phyloP scores from a whole-genome alignment of 345 rosid genomes.

The Eucalyptus virginea region DNA sequence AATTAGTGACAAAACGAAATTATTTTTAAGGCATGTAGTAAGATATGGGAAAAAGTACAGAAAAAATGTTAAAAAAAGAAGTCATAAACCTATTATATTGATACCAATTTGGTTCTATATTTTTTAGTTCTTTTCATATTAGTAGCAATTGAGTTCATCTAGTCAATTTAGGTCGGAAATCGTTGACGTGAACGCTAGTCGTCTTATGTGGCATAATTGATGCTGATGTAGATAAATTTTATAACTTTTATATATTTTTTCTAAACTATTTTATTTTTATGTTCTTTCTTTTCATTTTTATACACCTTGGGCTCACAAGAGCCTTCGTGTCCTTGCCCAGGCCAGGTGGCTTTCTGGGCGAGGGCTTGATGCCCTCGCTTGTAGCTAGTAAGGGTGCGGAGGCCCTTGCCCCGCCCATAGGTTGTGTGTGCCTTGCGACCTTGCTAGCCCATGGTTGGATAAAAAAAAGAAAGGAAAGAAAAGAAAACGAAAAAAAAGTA shows the following conservation, averaged over 20 bases:
- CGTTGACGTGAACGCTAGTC: background rate
- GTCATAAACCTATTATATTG: background rate
- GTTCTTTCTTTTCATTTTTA: no score
- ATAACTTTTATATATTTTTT: no score
- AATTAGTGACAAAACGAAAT: background rate
- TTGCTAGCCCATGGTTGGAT: background rate
- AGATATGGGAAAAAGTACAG: background rate
- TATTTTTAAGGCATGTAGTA: background rate
- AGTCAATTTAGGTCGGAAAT: background rate
- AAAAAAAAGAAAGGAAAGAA: no score
- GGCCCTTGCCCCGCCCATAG: background rate
- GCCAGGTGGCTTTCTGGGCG: background rate
- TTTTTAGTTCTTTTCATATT: no score
- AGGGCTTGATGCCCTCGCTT: background rate
- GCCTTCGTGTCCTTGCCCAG: background rate
- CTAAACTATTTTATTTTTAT: no score
- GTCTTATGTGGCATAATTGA: background rate
- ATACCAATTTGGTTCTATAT: background rate
- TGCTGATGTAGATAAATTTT: no score
- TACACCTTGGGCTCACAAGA: background rate
- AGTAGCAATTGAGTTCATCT: background rate
- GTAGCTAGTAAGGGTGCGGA: background rate
- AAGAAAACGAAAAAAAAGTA: background rate
- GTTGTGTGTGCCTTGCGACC: background rate
- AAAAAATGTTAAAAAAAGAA: no score